Conservation (phyloP, 306 rosid species). For the Rosa rugosa region DNA sequence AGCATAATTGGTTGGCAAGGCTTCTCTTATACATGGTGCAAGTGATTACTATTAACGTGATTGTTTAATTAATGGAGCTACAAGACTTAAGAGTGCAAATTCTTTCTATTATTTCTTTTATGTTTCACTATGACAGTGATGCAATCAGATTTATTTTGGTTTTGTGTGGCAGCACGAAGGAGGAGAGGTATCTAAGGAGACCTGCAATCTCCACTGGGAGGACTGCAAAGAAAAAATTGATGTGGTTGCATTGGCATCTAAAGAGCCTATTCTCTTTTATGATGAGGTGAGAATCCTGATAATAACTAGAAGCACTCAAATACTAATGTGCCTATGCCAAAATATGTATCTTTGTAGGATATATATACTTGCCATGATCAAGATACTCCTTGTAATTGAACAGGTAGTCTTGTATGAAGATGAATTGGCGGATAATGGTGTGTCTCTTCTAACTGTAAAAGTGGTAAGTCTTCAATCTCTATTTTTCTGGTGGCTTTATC, state of each 20-base stretch:
- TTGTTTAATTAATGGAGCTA: background rate
- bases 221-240: constrained; percentile 80
- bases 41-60: too few species aligned
- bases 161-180: constrained; percentile 38
- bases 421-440: constrained; percentile 93
- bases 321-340: background rate
- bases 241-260: constrained; percentile 68
- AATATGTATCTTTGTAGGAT: constrained; percentile 22
- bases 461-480: constrained; percentile 61
- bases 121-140: background rate
- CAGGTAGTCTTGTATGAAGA: constrained; percentile 97
- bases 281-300: constrained; percentile 65
- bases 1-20: background rate
- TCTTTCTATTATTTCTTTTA: background rate
- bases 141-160: background rate
- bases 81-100: background rate
- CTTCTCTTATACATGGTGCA: background rate
- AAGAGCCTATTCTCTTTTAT: constrained; percentile 95
- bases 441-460: constrained; percentile 90
- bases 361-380: constrained; percentile 26
- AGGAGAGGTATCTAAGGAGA: constrained; percentile 39
- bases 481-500: constrained; percentile 10
- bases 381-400: constrained; percentile 28
- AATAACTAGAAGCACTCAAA: constrained; percentile 3
- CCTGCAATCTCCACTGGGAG: constrained; percentile 62